phyloP scores from a whole-genome alignment of 2,329 filamentous ascomycete species.

The Mycosphaerella sp. region DNA sequence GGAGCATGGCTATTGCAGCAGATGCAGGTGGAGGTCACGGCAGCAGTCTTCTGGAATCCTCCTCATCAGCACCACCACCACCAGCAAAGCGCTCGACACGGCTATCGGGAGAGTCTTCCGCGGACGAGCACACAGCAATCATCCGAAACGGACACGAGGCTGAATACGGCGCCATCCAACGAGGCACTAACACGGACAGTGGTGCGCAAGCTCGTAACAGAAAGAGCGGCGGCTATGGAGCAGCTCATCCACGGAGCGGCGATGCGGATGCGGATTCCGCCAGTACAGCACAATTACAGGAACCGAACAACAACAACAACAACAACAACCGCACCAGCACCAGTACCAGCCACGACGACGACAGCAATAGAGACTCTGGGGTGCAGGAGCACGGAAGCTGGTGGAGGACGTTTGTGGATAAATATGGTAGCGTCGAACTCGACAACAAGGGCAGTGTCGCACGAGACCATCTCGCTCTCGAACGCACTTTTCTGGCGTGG shows the following conservation, averaged over 20 bases:
- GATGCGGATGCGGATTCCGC: slow-evolving; percentile 9
- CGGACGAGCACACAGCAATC: slow-evolving; percentile 41
- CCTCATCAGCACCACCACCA: not conserved
- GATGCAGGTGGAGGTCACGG: not conserved
- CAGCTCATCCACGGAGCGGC: slow-evolving; percentile 11
- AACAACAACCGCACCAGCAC: slow-evolving; percentile 1
- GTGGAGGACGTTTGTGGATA: slow-evolving; percentile 51
- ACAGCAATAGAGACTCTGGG: not conserved
- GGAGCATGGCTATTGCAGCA: not conserved
- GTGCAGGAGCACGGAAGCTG: slow-evolving; percentile 35
- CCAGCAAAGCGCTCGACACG: no score
- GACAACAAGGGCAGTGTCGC: slow-evolving; percentile 84
- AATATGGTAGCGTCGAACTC: slow-evolving; percentile 63
- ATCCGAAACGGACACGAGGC: slow-evolving; percentile 21
- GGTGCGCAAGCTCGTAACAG: slow-evolving; percentile 11
- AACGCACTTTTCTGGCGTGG: slow-evolving; percentile 81
- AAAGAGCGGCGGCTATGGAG: slow-evolving; percentile 15
- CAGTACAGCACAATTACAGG: slow-evolving; percentile 6
- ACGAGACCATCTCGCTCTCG: slow-evolving; percentile 72
- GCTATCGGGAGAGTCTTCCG: slow-evolving; percentile 30
- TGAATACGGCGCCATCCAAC: slow-evolving; percentile 23
- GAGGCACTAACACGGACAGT: not conserved
- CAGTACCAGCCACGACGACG: slow-evolving; percentile 1
- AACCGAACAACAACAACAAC: slow-evolving; percentile 1
- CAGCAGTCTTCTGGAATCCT: not conserved